Conservation (phyloP, 768 basidiomycete genomes). For the Russula griseocarnosa region DNA sequence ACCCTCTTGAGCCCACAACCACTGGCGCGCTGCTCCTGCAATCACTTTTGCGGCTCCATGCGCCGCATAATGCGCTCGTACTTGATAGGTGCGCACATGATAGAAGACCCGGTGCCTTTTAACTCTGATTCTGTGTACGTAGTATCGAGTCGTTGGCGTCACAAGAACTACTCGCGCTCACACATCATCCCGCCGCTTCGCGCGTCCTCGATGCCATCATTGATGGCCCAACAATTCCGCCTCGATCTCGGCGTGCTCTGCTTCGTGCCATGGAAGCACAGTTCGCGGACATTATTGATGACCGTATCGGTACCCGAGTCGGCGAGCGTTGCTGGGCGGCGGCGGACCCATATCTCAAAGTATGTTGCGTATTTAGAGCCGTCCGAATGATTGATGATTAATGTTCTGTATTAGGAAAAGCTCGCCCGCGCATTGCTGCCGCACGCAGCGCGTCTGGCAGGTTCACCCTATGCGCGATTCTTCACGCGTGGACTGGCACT, state of each 20-base stretch:
- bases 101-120: not conserved
- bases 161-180: constrained; percentile 54
- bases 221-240: constrained; percentile 59
- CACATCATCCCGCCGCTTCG: constrained; percentile 65
- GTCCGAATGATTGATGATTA: not conserved
- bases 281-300: constrained; percentile 78
- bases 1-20: constrained; percentile 59
- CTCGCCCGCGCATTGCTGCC: constrained; percentile 77
- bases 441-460: constrained; percentile 66
- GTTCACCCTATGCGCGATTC: constrained; percentile 82
- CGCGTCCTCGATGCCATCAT: constrained; percentile 78
- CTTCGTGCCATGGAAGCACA: constrained; percentile 73
- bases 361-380: constrained; percentile 35
- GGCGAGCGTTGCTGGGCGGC: constrained; percentile 88
- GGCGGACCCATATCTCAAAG: constrained; percentile 91
- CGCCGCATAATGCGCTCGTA: constrained; percentile 63
- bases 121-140: constrained; percentile 5
- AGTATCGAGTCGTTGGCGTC: constrained; percentile 59
- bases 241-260: constrained; percentile 64
- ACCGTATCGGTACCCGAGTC: constrained; percentile 86
- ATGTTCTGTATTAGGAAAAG: constrained; percentile 61
- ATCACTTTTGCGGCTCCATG: constrained; percentile 65
- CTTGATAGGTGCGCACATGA: constrained; percentile 54
- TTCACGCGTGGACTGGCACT: constrained; percentile 78
- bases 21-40: constrained; percentile 88